phyloP scores from a whole-genome alignment of 495 filamentous ascomycete genomes.

The Cetradonia linearis region DNA sequence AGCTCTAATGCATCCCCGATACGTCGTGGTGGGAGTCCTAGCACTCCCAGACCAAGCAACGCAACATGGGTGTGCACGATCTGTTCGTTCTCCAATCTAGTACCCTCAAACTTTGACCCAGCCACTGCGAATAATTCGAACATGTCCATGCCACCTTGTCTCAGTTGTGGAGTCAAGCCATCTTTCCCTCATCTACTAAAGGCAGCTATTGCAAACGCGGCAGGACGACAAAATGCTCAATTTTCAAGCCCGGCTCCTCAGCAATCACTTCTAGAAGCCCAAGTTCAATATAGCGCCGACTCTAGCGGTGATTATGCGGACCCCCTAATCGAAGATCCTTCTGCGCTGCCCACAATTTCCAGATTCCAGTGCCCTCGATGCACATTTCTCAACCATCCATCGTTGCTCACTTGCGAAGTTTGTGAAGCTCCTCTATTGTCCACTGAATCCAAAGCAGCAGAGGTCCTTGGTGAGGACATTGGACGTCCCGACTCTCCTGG shows the following conservation, averaged over 20 bases:
- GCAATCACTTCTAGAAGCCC: conserved; percentile 18
- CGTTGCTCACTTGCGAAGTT: conserved; percentile 76
- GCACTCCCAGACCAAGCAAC: conserved; percentile 34
- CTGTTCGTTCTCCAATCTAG: conserved; percentile 92
- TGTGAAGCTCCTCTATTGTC: conserved; percentile 70
- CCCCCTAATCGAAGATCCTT: conserved; percentile 1
- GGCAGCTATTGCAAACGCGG: conserved; percentile 62
- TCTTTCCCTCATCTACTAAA: conserved; percentile 72
- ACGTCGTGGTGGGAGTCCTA: conserved; percentile 39
- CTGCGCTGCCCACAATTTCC: conserved; percentile 24
- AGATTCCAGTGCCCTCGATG: conserved; percentile 71
- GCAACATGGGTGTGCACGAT: conserved; percentile 98
- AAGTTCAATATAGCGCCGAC: conserved; percentile 11
- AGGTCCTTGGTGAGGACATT: conserved; percentile 22
- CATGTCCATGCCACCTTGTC: conserved; percentile 72
- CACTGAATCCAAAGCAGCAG: conserved; percentile 36
- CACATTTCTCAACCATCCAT: conserved; percentile 90
- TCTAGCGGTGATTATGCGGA: conserved; percentile 16
- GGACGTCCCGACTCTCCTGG: conserved; percentile 62
- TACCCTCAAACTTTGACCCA: conserved; percentile 87
- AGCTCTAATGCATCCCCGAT: conserved; percentile 39
- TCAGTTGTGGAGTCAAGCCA: conserved; percentile 91
- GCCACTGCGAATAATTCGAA: conserved; percentile 62
- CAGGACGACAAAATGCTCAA: conserved; percentile 38
- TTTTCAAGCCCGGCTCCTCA: conserved; percentile 21